Base-by-base conservation (phyloP, 805 yeast species). In the Wickerhamiella slavikovae region DNA sequence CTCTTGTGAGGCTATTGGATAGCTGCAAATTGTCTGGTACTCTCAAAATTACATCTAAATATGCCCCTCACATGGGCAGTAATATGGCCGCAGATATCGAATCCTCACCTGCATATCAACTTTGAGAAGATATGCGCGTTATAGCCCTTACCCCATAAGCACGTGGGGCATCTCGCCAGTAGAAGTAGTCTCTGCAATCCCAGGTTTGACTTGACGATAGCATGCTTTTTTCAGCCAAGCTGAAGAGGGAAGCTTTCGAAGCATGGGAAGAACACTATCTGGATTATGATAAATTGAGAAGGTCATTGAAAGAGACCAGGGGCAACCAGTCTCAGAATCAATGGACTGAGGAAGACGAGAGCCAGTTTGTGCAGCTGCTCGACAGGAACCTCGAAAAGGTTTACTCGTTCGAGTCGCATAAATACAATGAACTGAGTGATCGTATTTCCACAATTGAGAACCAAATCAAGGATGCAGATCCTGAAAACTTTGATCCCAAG, bases 221-320 rank as follows among this genome's bases (percentile, higher is more conserved):
- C 15, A 82, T 89, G 96, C 55, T 85, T 31, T 85, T 85, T 47
- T 92, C 92, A 30, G 78, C 67, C 29, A 79, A 77, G 47, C 60
- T 85, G 32, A 72, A 73, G 31, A 70, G 68, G 39, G 95, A 83
- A 49, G 68, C 69, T 21, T 80, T 76, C 52, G 69, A 70, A 27
- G 93, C 95, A 2, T 85, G 98, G 98, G 74, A 67, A 49, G 65
- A 73, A 54, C 80, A 89, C 54, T 89, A 89, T 52, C 70, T 85
- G 41, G 66, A 77, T 30, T 85, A 85, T 45, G 95, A 85, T 53
- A 85, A 77, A 45, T 61, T 85, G 48, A 85, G 89, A 54, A 71
- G 74, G 43, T 71, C 71, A 35, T 58, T 89, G 45, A 77, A 80
- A 42, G 74, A 74, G 62, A 19, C 40, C 16, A 43, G 43, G 4